Percentiles rank a stretch among this genome's conserved stretches.
These are phyloP conservation scores for Zangia roseola DNA, from an alignment of 768 basidiomycete genomes.

Conservation along the genomic window DNA sequence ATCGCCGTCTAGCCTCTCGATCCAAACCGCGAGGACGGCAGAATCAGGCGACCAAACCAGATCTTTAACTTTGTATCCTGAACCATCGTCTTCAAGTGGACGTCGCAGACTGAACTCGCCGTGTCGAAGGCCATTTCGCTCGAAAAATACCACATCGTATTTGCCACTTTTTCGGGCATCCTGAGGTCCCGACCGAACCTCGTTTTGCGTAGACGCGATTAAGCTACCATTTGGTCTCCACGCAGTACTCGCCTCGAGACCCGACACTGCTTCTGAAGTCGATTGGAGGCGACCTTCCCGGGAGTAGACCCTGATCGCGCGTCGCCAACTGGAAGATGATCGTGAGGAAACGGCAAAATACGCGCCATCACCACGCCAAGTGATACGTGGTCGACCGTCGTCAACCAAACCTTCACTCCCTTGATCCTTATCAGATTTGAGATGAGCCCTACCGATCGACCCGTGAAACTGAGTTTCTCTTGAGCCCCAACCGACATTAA, in stretches of 20 bases:
- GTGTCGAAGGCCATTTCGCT: conserved; percentile 90
- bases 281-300: conserved; percentile 66
- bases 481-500: conserved; percentile 97
- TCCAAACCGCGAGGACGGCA: conserved; percentile 80
- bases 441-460: conserved; percentile 75
- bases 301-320: conserved; percentile 32
- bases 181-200: conserved; percentile 68
- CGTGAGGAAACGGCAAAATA: conserved; percentile 84
- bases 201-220: conserved; percentile 79
- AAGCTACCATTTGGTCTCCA: conserved; percentile 92
- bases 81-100: conserved; percentile 36
- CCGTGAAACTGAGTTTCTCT: conserved; percentile 98
- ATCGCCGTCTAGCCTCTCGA: conserved; percentile 66
- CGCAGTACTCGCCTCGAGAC: conserved; percentile 72
- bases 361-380: conserved; percentile 92
- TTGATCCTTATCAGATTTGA: conserved; percentile 51
- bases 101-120: conserved; percentile 76
- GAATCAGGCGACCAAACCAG: conserved; percentile 89
- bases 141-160: conserved; percentile 92
- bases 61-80: conserved; percentile 74
- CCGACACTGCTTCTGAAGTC: conserved; percentile 81
- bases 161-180: conserved; percentile 62
- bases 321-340: conserved; percentile 37
- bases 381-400: conserved; percentile 67
- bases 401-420: conserved; percentile 64